Evolutionary conservation across 1,284 basidiomycete genomes (phyloP), one percentile per base, ranked within the genome.

Genomic region (Hymenochaete sp.): DNA sequence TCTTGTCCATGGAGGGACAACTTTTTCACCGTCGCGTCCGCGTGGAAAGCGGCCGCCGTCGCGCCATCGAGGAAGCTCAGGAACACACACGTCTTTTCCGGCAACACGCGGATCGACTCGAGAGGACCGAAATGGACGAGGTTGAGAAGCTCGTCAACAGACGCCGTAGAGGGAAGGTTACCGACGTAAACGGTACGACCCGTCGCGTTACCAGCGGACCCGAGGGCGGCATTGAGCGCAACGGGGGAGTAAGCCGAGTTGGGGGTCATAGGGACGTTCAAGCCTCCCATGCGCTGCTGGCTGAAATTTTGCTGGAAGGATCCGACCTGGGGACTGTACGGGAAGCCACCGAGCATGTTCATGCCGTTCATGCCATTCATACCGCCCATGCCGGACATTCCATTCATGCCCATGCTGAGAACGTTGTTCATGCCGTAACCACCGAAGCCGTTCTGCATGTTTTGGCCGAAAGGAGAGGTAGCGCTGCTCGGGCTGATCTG

Each of bases 51-150:
- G 0, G 89, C 87, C 7, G 93, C 91, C 1, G 88, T 95, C 18
- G 79, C 73, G 21, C 84, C 84, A 51, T 97, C 92, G 39, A 97
- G 75, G 79, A 96, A 97, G 10, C 93, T 97, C 53, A 98, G 79
- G 73, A 98, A 98, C 45, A 96, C 93, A 61, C 95, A 98, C 10
- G 85, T 91, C 66, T 97, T 98, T 64, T 98, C 95, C 32, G 93
- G 91, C n/a, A 98, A 76, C 29, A 98, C 84, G 42, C 91, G 87
- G 58, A 98, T 88, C 42, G 81, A 87, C 63, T 98, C 95, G 54
- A 98, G 84, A 0, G 95, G 95, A 4, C 95, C 96, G 62, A 97
- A 98, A 58, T 96, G 92, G 53, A 98, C 95, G 52, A 97, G 83
- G 63, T 93, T 97, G 58, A 98, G 83, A 21, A 98, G 79, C 64